Evolutionary conservation across 345 rosid species (phyloP).

Genomic region (Populus alba): DNA sequence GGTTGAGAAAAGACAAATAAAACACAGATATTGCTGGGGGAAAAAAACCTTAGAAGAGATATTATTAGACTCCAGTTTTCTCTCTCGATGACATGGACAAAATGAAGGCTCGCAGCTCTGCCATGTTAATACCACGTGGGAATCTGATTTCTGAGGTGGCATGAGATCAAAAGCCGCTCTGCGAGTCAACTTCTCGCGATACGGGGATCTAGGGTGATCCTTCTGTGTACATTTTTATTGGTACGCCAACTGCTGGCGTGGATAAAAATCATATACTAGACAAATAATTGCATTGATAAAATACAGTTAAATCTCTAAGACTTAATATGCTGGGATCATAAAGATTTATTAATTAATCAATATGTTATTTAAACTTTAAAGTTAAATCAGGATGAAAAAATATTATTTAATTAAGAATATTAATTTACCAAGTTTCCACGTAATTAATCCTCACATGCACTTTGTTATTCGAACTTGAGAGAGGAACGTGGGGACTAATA

Average conservation of each 20-base stretch:
- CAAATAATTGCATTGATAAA: too few species aligned
- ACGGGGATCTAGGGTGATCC: slow-evolving; percentile 22
- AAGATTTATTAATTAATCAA: too few species aligned
- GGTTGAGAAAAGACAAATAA: slow-evolving; percentile 20
- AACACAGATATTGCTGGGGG: not conserved
- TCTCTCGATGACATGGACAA: slow-evolving; percentile 21
- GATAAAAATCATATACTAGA: not conserved
- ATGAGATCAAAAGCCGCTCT: slow-evolving; percentile 35
- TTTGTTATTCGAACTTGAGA: too few species aligned
- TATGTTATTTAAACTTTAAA: too few species aligned
- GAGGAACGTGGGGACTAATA: too few species aligned
- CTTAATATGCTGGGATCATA: too few species aligned
- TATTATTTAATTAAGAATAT: too few species aligned
- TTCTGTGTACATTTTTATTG: not conserved
- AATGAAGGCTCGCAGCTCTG: not conserved
- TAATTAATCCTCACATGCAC: too few species aligned
- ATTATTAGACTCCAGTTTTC: not conserved
- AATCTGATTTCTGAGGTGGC: slow-evolving; percentile 5
- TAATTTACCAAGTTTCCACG: too few species aligned
- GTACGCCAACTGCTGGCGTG: not conserved
- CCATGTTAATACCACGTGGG: slow-evolving; percentile 24
- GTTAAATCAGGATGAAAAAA: too few species aligned
- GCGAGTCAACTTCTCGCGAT: not conserved
- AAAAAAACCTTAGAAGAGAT: not conserved
- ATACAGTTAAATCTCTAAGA: too few species aligned